phyloP scores from a whole-genome alignment of 345 rosid species.

The Salix brachista region DNA sequence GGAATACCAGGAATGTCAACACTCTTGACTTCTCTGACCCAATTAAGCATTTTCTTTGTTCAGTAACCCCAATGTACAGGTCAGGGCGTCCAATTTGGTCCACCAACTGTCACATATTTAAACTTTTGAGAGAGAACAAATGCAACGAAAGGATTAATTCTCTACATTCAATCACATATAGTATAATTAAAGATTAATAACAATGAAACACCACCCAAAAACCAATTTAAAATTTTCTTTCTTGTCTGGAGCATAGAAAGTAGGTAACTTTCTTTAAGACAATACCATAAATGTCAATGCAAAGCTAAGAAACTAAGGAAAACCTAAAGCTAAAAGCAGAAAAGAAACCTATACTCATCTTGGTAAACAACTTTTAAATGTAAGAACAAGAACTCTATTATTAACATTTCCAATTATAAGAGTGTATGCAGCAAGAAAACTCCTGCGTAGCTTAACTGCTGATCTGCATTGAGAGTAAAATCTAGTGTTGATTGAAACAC shows the following conservation, averaged over 20 bases:
- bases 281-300: neutral
- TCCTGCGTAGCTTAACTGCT: neutral
- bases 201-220: neutral
- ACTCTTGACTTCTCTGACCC: conserved; percentile 48
- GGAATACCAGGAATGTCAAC: conserved; percentile 52
- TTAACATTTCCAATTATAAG: neutral
- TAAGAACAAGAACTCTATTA: neutral
- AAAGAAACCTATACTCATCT: neutral
- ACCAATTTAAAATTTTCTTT: neutral
- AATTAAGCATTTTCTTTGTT: conserved; percentile 48
- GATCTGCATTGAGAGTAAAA: neutral
- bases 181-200: neutral
- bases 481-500: no score
- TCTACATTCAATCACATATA: neutral
- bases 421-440: neutral
- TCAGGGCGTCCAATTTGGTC: conserved; percentile 31
- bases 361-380: neutral
- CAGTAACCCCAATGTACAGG: conserved; percentile 56
- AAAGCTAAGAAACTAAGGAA: neutral
- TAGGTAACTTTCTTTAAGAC: neutral
- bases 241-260: no score
- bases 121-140: conserved; percentile 9
- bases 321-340: neutral
- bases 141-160: neutral
- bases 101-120: conserved; percentile 40